Evolutionary conservation across 2,329 filamentous ascomycete genomes (phyloP), one percentile per base, ranked within the genome.

Genomic region (Paraphoma sp.): DNA sequence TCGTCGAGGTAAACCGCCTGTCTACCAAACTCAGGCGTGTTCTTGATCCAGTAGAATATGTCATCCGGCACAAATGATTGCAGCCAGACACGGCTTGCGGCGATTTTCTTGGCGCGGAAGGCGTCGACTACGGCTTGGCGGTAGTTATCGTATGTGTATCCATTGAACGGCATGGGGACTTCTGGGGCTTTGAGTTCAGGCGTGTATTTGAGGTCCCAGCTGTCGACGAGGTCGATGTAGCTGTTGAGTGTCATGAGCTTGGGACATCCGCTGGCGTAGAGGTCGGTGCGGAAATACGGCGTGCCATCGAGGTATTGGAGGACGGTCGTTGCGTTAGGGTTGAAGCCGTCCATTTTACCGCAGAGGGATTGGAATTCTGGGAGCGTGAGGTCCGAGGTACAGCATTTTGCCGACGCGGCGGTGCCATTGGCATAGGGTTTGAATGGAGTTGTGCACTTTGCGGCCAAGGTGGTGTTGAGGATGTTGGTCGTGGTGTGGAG

Each of bases 321-420:
- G 0, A 84, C 77, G 1, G 82, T 90, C 17, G 83, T 83, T 33
- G 86, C 88, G 45, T 78, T 82, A 48, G 84, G 84, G 68, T 91
- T 89, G 87, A 89, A 76, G 50, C 82, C 84, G 59, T 80, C 76
- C 68, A 75, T 90, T 77, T 90, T 90, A 67, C 83, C 84, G 76
- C 89, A 91, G 5, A 91, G 83, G 5, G 82, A 79, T 74, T 86
- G 85, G 80, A 86, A 90, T 75, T 91, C 89, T 45, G 81, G 81
- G 36, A 89, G 77, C 0, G 88, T 90, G 68, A 91, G 85, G 69
- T 91, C 89, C 64, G 83, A 87, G 2, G 89, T 90, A 80, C 89
- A 91, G 81, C 89, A 91, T 62, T 84, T 85, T 11, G 87, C 88
- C 14, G 78, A 81, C 1, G 89, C 89, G 1, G 79, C 68, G 5